phyloP scores from a whole-genome alignment of 352 stramenopile species.

The Blastocystis hominis region DNA sequence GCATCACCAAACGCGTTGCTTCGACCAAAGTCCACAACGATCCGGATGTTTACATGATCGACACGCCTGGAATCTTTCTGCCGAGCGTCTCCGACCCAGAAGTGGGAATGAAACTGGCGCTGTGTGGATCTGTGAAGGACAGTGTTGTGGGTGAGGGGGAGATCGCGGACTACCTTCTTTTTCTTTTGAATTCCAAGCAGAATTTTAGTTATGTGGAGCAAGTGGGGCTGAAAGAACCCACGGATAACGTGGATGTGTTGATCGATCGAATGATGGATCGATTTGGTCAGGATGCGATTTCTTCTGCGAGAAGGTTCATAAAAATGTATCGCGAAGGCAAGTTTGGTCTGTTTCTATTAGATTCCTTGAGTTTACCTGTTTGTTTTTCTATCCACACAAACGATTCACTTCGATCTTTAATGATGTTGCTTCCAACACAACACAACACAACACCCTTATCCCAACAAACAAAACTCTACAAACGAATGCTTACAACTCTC shows the following conservation, averaged over 20 bases:
- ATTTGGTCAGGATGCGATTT: constrained; percentile 28
- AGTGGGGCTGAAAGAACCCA: constrained; percentile 68
- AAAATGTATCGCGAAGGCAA: constrained; percentile 17
- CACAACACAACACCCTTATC: no score
- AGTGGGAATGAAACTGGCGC: constrained; percentile 72
- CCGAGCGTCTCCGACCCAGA: constrained; percentile 72
- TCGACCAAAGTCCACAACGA: constrained; percentile 70
- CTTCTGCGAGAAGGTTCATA: neutral
- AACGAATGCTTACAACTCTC: neutral
- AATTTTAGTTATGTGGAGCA: constrained; percentile 72
- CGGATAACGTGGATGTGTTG: constrained; percentile 69
- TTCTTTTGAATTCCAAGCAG: constrained; percentile 71
- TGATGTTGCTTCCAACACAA: no score
- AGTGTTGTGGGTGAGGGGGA: constrained; percentile 73
- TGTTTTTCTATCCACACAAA: neutral
- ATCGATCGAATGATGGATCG: constrained; percentile 65
- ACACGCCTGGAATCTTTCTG: constrained; percentile 77
- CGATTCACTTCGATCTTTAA: no score
- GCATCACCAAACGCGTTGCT: constrained; percentile 74
- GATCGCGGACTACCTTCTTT: constrained; percentile 78
- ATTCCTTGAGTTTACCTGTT: neutral
- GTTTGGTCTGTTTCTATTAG: constrained; percentile 57
- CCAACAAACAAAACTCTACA: no score
- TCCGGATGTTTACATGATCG: constrained; percentile 75
- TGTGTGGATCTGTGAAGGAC: constrained; percentile 75